phyloP scores from a whole-genome alignment of 495 filamentous ascomycete genomes.

The Daldinia concentrica region DNA sequence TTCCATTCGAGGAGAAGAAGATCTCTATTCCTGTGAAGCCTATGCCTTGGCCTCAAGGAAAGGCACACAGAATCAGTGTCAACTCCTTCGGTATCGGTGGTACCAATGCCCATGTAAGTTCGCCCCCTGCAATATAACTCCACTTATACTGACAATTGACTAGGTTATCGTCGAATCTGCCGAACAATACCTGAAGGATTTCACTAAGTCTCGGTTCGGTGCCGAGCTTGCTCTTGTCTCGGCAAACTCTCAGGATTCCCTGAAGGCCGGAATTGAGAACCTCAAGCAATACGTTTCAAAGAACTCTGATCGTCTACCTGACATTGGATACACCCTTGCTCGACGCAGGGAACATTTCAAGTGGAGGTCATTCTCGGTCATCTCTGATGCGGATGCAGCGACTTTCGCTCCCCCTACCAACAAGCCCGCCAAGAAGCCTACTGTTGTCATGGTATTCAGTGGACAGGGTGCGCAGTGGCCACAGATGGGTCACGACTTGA shows the following conservation, averaged over 20 bases:
- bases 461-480: slow-evolving; percentile 29
- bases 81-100: slow-evolving; percentile 50
- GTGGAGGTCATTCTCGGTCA: not conserved
- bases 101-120: slow-evolving; percentile 44
- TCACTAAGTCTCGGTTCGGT: not conserved
- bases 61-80: slow-evolving; percentile 33
- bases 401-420: not conserved
- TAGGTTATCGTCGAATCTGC: slow-evolving; percentile 10
- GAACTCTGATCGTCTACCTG: not conserved
- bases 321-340: slow-evolving; percentile 1
- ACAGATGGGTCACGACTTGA: slow-evolving; percentile 11
- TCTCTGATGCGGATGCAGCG: not conserved
- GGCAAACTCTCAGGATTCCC: slow-evolving; percentile 3
- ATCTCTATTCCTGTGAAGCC: slow-evolving; percentile 2
- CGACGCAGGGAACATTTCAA: not conserved
- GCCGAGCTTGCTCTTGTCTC: not conserved
- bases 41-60: slow-evolving; percentile 31
- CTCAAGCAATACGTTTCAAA: slow-evolving; percentile 2
- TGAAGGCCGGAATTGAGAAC: not conserved
- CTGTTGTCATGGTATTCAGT: slow-evolving; percentile 16
- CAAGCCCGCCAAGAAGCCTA: not conserved
- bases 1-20: slow-evolving; percentile 7
- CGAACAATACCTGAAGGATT: slow-evolving; percentile 1
- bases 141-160: not conserved
- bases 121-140: not conserved